Base-by-base conservation (phyloP, 768 basidiomycete species). In the Hericium erinaceus region DNA sequence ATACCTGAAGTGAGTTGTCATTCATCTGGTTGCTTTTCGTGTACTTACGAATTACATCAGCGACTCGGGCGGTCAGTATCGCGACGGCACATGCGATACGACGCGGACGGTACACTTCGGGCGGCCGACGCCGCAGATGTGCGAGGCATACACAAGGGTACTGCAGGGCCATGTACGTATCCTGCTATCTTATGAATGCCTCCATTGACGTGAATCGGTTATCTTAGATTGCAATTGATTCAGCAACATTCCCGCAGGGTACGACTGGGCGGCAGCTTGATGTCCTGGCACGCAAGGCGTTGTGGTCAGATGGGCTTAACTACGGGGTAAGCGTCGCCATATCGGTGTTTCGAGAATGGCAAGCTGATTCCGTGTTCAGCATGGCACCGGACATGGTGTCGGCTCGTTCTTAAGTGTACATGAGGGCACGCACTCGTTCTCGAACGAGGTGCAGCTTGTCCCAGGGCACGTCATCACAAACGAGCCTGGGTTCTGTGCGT, bases 381-480 rank as follows among this genome's bases (percentile, higher is more conserved):
- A 95, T 72, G 93, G 92, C 22, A 94, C 92, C 16, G 92, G 92
- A 5, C 92, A 95, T 67, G 93, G 92, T 22, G 81, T 95, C 62
- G 92, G 92, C 18, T 84, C 87, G 39, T 95, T 89, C 75, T 75
- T 95, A 66, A 89, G 81, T 58, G 88, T 91, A 20, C 88, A 92
- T 64, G 90, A 92, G 73, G 89, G 93, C 11, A 82, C 90, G 15
- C 83, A 92, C 58, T 81, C 86, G 41, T 91, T 95, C 72, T 78
- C 82, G 20, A 83, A 78, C 65, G 75, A 75, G 41, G 77, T 84
- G 33, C 80, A 89, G 2, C 78, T 98, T 37, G 76, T 79, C 22
- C 83, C 84, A n/a, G 97, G 97, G 11, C 85, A 97, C 70, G 84
- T 95, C 64, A 83, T 95, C 58, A 93, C 93, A 50, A 95, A 97